Percentiles rank a stretch among this genome's conserved stretches.
These are phyloP conservation scores for Glaciozyma martinii DNA, from an alignment of 768 basidiomycete genomes.

Conservation along the genomic window DNA sequence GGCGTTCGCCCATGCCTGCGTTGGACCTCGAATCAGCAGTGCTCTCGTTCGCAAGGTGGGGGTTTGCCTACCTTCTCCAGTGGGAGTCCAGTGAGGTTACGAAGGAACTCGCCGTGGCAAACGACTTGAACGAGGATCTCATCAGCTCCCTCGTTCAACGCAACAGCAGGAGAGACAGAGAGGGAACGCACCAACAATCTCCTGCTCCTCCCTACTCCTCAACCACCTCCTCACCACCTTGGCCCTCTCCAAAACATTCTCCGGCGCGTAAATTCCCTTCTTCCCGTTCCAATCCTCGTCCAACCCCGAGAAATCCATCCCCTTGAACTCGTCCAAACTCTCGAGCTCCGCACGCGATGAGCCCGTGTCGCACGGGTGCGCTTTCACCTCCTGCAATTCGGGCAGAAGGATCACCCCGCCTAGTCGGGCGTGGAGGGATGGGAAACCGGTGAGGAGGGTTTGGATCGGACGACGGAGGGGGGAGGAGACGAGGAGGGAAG, in stretches of 20 bases:
- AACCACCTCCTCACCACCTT: conserved; percentile 36
- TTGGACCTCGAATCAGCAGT: background rate
- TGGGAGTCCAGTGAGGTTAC: conserved; percentile 27
- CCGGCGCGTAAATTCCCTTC: conserved; percentile 33
- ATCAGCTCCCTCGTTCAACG: background rate
- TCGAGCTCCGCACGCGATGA: conserved; percentile 23
- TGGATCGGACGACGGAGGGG: conserved; percentile 29
- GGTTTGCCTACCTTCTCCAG: background rate
- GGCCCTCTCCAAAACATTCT: conserved; percentile 12
- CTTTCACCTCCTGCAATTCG: conserved; percentile 37
- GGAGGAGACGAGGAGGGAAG: background rate
- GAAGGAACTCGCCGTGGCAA: conserved; percentile 38
- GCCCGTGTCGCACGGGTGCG: conserved; percentile 30
- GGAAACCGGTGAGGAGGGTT: conserved; percentile 11
- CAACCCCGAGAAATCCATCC: conserved; percentile 35
- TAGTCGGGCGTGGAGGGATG: background rate
- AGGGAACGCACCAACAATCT: conserved; percentile 33
- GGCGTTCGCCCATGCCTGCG: conserved; percentile 37
- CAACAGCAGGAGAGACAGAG: too few species aligned
- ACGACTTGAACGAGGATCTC: conserved; percentile 29
- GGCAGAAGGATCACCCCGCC: conserved; percentile 36
- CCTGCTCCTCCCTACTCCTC: conserved; percentile 34
- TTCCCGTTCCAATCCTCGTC: conserved; percentile 35
- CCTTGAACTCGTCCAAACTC: conserved; percentile 31
- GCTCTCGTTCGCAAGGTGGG: too few species aligned